These are phyloP conservation scores for Albatrellus ellisii DNA, from an alignment of 768 basidiomycete genomes.

Conservation along the genomic window DNA sequence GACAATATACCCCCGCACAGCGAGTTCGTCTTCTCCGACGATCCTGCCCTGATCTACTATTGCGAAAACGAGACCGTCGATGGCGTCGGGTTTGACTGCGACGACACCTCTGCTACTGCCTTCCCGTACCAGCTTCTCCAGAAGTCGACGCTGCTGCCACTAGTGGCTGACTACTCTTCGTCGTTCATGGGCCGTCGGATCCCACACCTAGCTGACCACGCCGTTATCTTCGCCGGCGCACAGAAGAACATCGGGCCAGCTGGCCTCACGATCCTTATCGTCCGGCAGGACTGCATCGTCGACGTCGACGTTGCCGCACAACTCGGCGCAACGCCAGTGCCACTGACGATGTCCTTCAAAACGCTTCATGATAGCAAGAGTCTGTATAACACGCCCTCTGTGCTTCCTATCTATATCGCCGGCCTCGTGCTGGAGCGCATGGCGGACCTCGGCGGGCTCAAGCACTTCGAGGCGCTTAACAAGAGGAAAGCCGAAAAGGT, in stretches of 20 bases:
- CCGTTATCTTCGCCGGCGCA: constrained; percentile 90
- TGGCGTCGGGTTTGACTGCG: constrained; percentile 75
- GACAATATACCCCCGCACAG: constrained; percentile 67
- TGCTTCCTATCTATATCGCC: constrained; percentile 82
- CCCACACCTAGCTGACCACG: constrained; percentile 76
- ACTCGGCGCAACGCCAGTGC: constrained; percentile 64
- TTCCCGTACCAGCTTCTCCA: constrained; percentile 48
- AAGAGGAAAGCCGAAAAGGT: constrained; percentile 62
- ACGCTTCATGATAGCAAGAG: constrained; percentile 61
- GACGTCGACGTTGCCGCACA: constrained; percentile 70
- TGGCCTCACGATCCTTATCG: constrained; percentile 86
- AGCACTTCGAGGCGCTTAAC: constrained; percentile 54
- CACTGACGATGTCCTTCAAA: constrained; percentile 74
- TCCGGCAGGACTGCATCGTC: constrained; percentile 88
- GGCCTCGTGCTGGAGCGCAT: constrained; percentile 73
- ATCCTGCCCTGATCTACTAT: constrained; percentile 89
- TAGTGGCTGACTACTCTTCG: constrained; percentile 92
- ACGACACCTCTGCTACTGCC: constrained; percentile 36
- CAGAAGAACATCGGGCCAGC: constrained; percentile 98
- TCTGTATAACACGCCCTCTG: constrained; percentile 88
- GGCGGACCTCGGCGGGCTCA: constrained; percentile 48
- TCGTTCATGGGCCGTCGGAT: constrained; percentile 96
- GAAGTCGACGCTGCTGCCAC: constrained; percentile 43
- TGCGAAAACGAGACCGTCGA: constrained; percentile 99
- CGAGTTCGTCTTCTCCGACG: constrained; percentile 63